Evolutionary conservation across 345 rosid species (phyloP), one percentile per base, ranked within the genome.

Genomic region (Zanthoxylum bungeanum): DNA sequence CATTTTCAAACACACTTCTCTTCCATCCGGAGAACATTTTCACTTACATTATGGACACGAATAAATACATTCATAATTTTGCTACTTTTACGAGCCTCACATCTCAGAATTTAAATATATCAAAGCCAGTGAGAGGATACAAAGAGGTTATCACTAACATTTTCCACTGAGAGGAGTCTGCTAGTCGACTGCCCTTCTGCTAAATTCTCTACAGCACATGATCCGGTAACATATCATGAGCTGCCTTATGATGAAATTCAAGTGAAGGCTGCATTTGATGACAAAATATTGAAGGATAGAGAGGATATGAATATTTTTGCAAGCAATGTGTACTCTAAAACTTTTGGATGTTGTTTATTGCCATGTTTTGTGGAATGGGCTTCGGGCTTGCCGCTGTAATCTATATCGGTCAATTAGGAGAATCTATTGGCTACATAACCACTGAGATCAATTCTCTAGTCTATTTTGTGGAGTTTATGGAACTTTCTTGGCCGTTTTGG

Each of bases 401-500:
- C 50, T 91, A 91, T 77, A 76, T 93, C 14, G 85, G 93, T 80
- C 93, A 93, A 68, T 73, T 93, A 6, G 98, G 97, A 5, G 90
- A 87, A 72, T 93, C 98, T 25, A 92, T 93, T 7, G 83, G 85
- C 9, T 94, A 94, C 80, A 74, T 85, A 4, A 77, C 80, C 5
- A 44, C 64, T 21, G 96, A 88, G 73, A 87, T 78, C 79, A 86
- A 76, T 64, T 87, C 97, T 21, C 39, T 93, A 72, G 96, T 94
- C 66, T 77, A n/a, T 97, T 21, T 75, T 90, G 71, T 79, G 84
- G 84, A 90, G 93, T 71, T 90, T 90, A 84, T 94, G 98, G 98
- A 91, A 90, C 68, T 91, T 91, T 73, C 90, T 94, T 2, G 97
- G 97, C 67, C 89, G 97, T 39, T 90, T 93, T 39, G 93, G 94